Evolutionary conservation across 495 filamentous ascomycete genomes (phyloP).

Genomic region (Glutinoglossum americanum): DNA sequence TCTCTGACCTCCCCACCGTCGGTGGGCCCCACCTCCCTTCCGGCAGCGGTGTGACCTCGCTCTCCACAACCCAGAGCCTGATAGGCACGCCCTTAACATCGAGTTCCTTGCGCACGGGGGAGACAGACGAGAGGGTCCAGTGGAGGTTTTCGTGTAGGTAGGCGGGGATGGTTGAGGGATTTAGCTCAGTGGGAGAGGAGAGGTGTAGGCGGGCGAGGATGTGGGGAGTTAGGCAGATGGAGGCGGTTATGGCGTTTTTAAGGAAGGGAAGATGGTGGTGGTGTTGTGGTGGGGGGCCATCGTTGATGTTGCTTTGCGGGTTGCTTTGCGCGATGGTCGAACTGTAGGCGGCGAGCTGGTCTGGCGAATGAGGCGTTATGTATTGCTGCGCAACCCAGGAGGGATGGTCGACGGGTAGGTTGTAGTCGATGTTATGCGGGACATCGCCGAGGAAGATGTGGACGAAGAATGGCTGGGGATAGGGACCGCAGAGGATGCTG

Average conservation of each 20-base stretch:
- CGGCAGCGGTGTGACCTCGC: neutral
- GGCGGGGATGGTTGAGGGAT: neutral
- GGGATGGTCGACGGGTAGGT: neutral
- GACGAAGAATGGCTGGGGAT: neutral
- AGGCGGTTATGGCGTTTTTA: neutral
- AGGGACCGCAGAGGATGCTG: neutral
- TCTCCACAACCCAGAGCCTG: neutral
- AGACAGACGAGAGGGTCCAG: neutral
- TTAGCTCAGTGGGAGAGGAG: neutral
- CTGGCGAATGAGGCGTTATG: neutral
- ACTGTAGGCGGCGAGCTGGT: neutral
- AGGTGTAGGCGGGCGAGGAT: neutral
- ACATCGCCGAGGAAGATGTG: neutral
- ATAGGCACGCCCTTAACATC: neutral
- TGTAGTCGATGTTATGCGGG: neutral
- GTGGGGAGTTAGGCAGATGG: neutral
- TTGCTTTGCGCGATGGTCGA: too few relatives aligned
- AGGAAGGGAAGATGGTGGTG: neutral
- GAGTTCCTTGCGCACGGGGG: neutral
- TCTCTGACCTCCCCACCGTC: neutral
- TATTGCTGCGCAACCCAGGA: neutral
- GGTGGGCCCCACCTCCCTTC: neutral
- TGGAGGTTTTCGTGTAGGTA: neutral
- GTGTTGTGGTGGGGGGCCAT: neutral
- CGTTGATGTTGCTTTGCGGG: neutral